Evolutionary conservation across 495 filamentous ascomycete species (phyloP).

Genomic region (Bacidia gigantensis): DNA sequence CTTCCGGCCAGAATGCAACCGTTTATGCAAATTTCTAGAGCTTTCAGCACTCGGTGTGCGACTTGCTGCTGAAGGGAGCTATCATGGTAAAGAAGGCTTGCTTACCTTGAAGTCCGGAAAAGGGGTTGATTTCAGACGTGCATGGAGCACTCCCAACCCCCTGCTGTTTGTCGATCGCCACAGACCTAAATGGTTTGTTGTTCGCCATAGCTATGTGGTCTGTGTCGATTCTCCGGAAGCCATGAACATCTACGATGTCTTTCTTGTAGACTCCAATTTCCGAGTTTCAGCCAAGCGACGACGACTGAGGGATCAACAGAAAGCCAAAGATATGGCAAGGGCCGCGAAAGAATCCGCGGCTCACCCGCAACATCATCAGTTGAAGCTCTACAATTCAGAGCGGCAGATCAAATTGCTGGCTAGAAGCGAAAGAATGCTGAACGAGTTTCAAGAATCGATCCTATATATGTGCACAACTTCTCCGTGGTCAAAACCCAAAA

Average conservation of each 20-base stretch:
- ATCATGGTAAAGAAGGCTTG: slow-evolving; percentile 95
- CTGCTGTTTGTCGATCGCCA: slow-evolving; percentile 64
- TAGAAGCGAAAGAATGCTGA: slow-evolving; percentile 73
- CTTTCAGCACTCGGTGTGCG: slow-evolving; percentile 90
- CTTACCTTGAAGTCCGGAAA: slow-evolving; percentile 82
- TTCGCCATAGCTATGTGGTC: slow-evolving; percentile 93
- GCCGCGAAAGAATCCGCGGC: slow-evolving; percentile 48
- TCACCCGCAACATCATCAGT: slow-evolving; percentile 65
- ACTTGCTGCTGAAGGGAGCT: slow-evolving; percentile 86
- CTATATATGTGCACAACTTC: slow-evolving; percentile 67
- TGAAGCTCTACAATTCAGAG: slow-evolving; percentile 77
- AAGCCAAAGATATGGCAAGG: slow-evolving; percentile 46
- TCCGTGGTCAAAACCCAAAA: slow-evolving; percentile 66
- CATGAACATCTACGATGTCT: slow-evolving; percentile 98
- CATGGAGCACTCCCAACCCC: slow-evolving; percentile 61
- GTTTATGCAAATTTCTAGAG: slow-evolving; percentile 91
- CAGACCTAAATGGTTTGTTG: slow-evolving; percentile 90
- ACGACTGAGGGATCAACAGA: slow-evolving; percentile 47
- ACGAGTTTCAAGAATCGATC: slow-evolving; percentile 90
- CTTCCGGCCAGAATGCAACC: slow-evolving; percentile 89
- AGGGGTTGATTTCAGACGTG: slow-evolving; percentile 75
- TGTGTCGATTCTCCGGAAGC: slow-evolving; percentile 96
- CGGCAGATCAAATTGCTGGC: slow-evolving; percentile 82
- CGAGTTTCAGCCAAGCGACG: slow-evolving; percentile 54
- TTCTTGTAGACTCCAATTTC: slow-evolving; percentile 80